phyloP scores from a whole-genome alignment of 805 yeast species.

The Wickerhamomyces canadensis region DNA sequence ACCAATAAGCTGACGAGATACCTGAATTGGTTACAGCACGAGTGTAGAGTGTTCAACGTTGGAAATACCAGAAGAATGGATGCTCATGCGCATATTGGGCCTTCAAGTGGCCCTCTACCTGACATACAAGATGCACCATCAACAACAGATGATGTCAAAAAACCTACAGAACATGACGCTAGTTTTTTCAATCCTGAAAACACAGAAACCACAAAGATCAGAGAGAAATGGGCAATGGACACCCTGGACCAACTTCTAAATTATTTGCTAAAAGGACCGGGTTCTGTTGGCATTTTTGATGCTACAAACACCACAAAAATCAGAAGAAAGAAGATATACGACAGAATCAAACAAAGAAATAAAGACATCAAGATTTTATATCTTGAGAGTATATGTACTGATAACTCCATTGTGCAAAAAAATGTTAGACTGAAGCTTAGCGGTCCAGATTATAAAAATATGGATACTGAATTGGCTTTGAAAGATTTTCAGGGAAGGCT shows the following conservation, averaged over 20 bases:
- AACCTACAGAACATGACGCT: slow-evolving; percentile 62
- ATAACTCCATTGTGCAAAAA: slow-evolving; percentile 69
- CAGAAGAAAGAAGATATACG: slow-evolving; percentile 56
- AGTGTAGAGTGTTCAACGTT: slow-evolving; percentile 86
- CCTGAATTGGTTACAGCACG: slow-evolving; percentile 91
- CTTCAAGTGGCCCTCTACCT: slow-evolving; percentile 59
- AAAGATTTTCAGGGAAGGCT: slow-evolving; percentile 79
- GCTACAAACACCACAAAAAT: slow-evolving; percentile 72
- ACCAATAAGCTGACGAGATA: slow-evolving; percentile 88
- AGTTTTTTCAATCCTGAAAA: slow-evolving; percentile 84
- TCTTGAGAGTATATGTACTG: slow-evolving; percentile 84
- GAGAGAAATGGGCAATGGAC: slow-evolving; percentile 96
- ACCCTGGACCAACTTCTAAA: slow-evolving; percentile 81
- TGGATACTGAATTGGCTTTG: slow-evolving; percentile 77
- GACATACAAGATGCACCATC: slow-evolving; percentile 25
- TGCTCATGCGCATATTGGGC: slow-evolving; percentile 52
- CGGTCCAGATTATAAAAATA: slow-evolving; percentile 88
- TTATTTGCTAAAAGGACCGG: slow-evolving; percentile 72
- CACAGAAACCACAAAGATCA: slow-evolving; percentile 49
- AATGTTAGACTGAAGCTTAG: slow-evolving; percentile 80
- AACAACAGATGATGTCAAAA: not conserved
- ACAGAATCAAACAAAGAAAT: slow-evolving; percentile 49
- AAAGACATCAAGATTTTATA: slow-evolving; percentile 72
- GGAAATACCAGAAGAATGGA: slow-evolving; percentile 90
- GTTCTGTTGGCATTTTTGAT: slow-evolving; percentile 89